Evolutionary conservation across 2,329 filamentous ascomycete genomes (phyloP), one percentile per base, ranked within the genome.

Genomic region (Samsoniella hepiali): DNA sequence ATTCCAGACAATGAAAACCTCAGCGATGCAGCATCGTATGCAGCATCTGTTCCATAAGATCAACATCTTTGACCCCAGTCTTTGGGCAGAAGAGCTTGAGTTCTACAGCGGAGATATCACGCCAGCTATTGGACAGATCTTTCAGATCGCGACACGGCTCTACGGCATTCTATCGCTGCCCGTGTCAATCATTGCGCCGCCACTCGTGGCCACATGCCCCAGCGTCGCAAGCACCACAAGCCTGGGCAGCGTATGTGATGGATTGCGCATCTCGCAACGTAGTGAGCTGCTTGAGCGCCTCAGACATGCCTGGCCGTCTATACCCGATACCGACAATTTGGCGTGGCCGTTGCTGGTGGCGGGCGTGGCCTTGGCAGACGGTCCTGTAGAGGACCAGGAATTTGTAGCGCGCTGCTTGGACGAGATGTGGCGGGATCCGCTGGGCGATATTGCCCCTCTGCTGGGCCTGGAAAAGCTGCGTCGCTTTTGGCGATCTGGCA

Each of bases 361-460:
- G n/a, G 55, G 55, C 31, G 55, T 57, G 15, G 40, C 55, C 27
- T n/a, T 44, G 38, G 38, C 27, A 27, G 54, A 56, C 29, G 54
- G 54, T 5, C 15, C 11, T 2, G 36, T 6, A 5, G 38, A 44
- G 38, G 54, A 56, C 22, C 22, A 36, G 13, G 54, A 38, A 1
- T 56, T 56, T 32, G 40, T 56, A 6, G 38, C 22, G 54, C 34
- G 17, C 36, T 56, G 54, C 13, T 13, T 56, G 54, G 36, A 42
- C 27, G 15, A 22, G 9, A 29, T 32, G 22, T 56, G 54, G 54
- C 15, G 29, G 13, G 11, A 15, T 2, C 17, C 22, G 13, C 3
- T 56, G 38, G 13, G 5, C 11, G 15, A 44, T 10, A n/a, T 31
- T 2, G 15, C 54, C 1, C 36, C 36, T 9, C 11, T 56, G 13